phyloP scores from a whole-genome alignment of 768 basidiomycete species.

The Rhodotorula diobovata region DNA sequence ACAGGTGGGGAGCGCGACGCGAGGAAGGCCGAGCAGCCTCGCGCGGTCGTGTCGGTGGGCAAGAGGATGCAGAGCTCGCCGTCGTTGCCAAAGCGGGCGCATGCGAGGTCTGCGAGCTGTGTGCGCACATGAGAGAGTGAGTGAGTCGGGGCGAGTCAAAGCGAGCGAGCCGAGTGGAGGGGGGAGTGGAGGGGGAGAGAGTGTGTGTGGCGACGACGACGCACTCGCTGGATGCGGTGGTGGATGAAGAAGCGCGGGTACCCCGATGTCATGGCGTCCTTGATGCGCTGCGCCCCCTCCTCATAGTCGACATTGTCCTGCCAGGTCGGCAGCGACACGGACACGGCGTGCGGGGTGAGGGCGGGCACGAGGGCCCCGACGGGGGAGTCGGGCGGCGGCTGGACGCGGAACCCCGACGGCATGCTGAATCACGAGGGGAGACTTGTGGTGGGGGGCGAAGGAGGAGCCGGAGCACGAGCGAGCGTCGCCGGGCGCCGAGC shows the following conservation, averaged over 20 bases:
- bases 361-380: slow-evolving; percentile 42
- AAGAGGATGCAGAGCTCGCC: slow-evolving; percentile 75
- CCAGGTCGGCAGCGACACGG: slow-evolving; percentile 93
- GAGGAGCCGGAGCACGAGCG: not conserved
- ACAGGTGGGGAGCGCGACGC: slow-evolving; percentile 54
- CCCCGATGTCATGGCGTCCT: slow-evolving; percentile 75
- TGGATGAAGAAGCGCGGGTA: slow-evolving; percentile 96
- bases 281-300: slow-evolving; percentile 73
- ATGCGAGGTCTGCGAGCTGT: slow-evolving; percentile 73
- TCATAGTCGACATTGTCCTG: slow-evolving; percentile 86
- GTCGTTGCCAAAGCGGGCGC: slow-evolving; percentile 67
- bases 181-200: not conserved
- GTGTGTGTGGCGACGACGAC: slow-evolving; percentile 36
- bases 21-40: slow-evolving; percentile 71
- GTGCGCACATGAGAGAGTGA: not conserved
- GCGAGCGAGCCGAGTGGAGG: not conserved
- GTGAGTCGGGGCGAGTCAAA: slow-evolving; percentile 4
- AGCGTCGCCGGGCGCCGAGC: not conserved
- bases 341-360: slow-evolving; percentile 72
- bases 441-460: not conserved
- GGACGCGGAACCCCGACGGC: slow-evolving; percentile 16
- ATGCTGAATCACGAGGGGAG: not conserved
- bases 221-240: slow-evolving; percentile 72
- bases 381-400: slow-evolving; percentile 23
- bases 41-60: slow-evolving; percentile 66